A percentile compares a stretch with the other conserved stretches of the same genome.
These are phyloP conservation scores for Beauveria sp. DNA, from an alignment of 2,329 filamentous ascomycete species.

Conservation along the genomic window DNA sequence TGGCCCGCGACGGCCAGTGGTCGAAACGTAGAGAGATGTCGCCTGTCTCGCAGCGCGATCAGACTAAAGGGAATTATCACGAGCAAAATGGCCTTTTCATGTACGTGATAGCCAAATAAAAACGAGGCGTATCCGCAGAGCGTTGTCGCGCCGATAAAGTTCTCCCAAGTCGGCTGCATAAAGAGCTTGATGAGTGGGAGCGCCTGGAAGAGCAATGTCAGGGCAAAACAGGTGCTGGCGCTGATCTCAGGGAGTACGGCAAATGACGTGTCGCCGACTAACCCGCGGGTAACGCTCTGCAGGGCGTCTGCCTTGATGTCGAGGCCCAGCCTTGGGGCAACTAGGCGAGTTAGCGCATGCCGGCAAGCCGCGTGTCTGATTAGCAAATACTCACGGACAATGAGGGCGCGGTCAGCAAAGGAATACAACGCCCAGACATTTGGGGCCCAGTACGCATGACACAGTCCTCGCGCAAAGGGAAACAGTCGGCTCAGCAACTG, in stretches of 20 bases:
- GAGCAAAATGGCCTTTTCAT: slow-evolving; percentile 92
- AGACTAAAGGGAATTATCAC: slow-evolving; percentile 94
- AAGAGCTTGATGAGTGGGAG: slow-evolving; percentile 80
- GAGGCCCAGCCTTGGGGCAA: slow-evolving; percentile 74
- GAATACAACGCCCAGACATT: slow-evolving; percentile 98
- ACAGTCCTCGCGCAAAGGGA: slow-evolving; percentile 86
- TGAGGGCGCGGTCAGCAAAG: slow-evolving; percentile 75
- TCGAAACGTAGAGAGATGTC: slow-evolving; percentile 85
- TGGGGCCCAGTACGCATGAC: slow-evolving; percentile 97
- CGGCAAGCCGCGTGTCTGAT: not conserved
- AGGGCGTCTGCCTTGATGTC: slow-evolving; percentile 66
- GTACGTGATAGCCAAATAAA: slow-evolving; percentile 96
- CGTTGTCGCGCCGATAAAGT: slow-evolving; percentile 81
- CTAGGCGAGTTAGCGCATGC: slow-evolving; percentile 32
- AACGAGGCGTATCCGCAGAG: slow-evolving; percentile 95
- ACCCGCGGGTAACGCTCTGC: slow-evolving; percentile 81
- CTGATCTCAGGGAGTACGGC: slow-evolving; percentile 85
- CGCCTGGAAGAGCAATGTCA: slow-evolving; percentile 77
- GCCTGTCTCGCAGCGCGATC: slow-evolving; percentile 79
- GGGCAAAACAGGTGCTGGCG: slow-evolving; percentile 67
- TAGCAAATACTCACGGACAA: slow-evolving; percentile 56
- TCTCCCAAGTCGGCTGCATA: slow-evolving; percentile 72
- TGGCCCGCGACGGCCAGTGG: slow-evolving; percentile 89
- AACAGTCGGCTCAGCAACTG: slow-evolving; percentile 83
- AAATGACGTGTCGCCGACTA: slow-evolving; percentile 90